Evolutionary conservation across 371 early-diverging fungal genomes (phyloP).

Genomic region (Coemansia linderi): DNA sequence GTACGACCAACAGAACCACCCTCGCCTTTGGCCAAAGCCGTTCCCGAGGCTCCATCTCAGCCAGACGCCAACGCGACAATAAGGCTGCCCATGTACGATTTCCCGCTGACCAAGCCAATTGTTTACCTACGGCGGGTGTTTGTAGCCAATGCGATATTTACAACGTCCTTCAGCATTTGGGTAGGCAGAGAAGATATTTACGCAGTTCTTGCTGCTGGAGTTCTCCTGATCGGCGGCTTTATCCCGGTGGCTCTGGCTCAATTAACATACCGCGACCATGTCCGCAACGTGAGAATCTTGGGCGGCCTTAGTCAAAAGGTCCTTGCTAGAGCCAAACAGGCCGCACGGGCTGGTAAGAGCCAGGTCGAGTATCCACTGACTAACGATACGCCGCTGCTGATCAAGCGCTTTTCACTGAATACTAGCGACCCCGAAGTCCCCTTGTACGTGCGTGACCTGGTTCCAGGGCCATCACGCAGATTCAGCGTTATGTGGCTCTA

Average conservation of each 20-base stretch:
- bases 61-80: conserved; percentile 7
- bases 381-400: conserved; percentile 32
- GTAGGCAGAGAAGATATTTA: conserved; percentile 34
- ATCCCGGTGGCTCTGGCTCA: conserved; percentile 35
- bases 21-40: not conserved
- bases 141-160: conserved; percentile 31
- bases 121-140: conserved; percentile 37
- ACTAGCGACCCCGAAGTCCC: conserved; percentile 26
- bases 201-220: conserved; percentile 28
- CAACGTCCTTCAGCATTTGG: conserved; percentile 30
- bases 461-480: conserved; percentile 30
- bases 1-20: not conserved
- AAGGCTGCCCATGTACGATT: conserved; percentile 45
- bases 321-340: conserved; percentile 8
- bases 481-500: conserved; percentile 40
- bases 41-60: not conserved
- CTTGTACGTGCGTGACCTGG: conserved; percentile 33
- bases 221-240: conserved; percentile 32
- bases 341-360: conserved; percentile 17
- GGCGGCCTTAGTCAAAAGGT: conserved; percentile 25
- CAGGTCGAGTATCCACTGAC: conserved; percentile 46
- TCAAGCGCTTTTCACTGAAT: conserved; percentile 30
- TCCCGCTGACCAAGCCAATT: conserved; percentile 34
- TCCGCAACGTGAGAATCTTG: conserved; percentile 39
- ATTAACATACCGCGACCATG: conserved; percentile 34